phyloP scores from a whole-genome alignment of 208 protist genomes.

The Leptomonas seymouri region DNA sequence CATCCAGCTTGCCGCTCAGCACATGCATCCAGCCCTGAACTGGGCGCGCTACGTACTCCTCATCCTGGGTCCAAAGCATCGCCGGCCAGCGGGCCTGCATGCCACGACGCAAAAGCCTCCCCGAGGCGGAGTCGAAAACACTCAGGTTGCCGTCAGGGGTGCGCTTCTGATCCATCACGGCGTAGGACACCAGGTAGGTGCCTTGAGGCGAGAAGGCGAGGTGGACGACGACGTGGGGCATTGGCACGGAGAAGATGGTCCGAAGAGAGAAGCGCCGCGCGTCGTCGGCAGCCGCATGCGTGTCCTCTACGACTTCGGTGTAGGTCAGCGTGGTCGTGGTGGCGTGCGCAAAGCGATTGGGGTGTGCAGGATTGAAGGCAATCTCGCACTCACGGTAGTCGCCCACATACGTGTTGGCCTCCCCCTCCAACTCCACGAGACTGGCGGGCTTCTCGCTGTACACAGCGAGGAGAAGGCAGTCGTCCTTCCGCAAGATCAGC shows the following conservation, averaged over 20 bases:
- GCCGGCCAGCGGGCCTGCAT: slow-evolving; percentile 87
- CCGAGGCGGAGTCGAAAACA: slow-evolving; percentile 58
- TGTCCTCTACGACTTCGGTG: slow-evolving; percentile 50
- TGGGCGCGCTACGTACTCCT: slow-evolving; percentile 65
- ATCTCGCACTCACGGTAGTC: slow-evolving; percentile 89
- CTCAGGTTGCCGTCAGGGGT: slow-evolving; percentile 79
- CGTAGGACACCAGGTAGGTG: slow-evolving; percentile 76
- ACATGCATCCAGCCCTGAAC: slow-evolving; percentile 80
- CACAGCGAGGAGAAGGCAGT: slow-evolving; percentile 61
- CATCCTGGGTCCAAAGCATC: slow-evolving; percentile 71
- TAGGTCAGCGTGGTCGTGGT: slow-evolving; percentile 73
- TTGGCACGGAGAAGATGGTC: slow-evolving; percentile 63
- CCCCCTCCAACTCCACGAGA: slow-evolving; percentile 48
- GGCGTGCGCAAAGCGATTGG: slow-evolving; percentile 77
- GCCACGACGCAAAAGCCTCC: slow-evolving; percentile 55
- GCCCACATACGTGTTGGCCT: slow-evolving; percentile 47
- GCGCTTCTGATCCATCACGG: slow-evolving; percentile 80
- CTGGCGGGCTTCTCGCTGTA: slow-evolving; percentile 64
- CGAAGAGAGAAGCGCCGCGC: slow-evolving; percentile 28
- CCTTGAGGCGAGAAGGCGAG: slow-evolving; percentile 73
- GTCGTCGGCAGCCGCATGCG: slow-evolving; percentile 23
- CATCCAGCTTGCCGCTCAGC: slow-evolving; percentile 48
- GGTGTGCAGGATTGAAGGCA: slow-evolving; percentile 56
- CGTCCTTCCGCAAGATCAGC: slow-evolving; percentile 77
- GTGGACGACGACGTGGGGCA: slow-evolving; percentile 63